phyloP scores from a whole-genome alignment of 2,329 filamentous ascomycete genomes.

The Daldinia sp. region DNA sequence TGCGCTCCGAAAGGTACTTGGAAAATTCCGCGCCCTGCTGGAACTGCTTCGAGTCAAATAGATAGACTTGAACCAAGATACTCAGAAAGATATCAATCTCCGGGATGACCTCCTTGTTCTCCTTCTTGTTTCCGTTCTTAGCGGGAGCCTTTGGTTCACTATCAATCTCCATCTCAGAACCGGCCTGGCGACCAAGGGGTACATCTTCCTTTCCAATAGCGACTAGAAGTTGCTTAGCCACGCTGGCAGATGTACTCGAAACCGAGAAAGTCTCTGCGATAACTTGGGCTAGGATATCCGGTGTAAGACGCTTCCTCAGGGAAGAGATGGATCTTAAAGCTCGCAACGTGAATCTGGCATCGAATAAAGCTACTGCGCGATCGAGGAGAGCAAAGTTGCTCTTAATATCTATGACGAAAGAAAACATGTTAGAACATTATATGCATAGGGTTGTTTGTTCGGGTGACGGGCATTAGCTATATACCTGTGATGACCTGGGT shows the following conservation, averaged over 20 bases:
- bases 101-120: slow-evolving; percentile 80
- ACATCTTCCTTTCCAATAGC: slow-evolving; percentile 76
- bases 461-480: slow-evolving; percentile 8
- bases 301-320: slow-evolving; percentile 88
- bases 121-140: slow-evolving; percentile 72
- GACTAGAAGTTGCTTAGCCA: slow-evolving; percentile 76
- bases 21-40: slow-evolving; percentile 88
- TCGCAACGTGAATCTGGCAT: slow-evolving; percentile 93
- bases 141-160: slow-evolving; percentile 64
- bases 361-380: slow-evolving; percentile 91
- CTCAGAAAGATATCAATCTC: slow-evolving; percentile 91
- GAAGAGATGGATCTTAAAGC: slow-evolving; percentile 96
- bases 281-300: slow-evolving; percentile 83
- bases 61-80: slow-evolving; percentile 86
- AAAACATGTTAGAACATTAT: slow-evolving; percentile 38
- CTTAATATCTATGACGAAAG: slow-evolving; percentile 80
- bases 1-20: slow-evolving; percentile 81
- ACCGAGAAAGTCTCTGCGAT: slow-evolving; percentile 83
- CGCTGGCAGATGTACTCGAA: slow-evolving; percentile 69
- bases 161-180: slow-evolving; percentile 80
- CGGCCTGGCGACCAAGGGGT: slow-evolving; percentile 68
- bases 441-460: slow-evolving; percentile 4
- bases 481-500: slow-evolving; percentile 71
- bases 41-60: slow-evolving; percentile 86
- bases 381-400: slow-evolving; percentile 93